Evolutionary conservation across 495 filamentous ascomycete genomes (phyloP).

Genomic region (Staphylotrichum longicolle): DNA sequence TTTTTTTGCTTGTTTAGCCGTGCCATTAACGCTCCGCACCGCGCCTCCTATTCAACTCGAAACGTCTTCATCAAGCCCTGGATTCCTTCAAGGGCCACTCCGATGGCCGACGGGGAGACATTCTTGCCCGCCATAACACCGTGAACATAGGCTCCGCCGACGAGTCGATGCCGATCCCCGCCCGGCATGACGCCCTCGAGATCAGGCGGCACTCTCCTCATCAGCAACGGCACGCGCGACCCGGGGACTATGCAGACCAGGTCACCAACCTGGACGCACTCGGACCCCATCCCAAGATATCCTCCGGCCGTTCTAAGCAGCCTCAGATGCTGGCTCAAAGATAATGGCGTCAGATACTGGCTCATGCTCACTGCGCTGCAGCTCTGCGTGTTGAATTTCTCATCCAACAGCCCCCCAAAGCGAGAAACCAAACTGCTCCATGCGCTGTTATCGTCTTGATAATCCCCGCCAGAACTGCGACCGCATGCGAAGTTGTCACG

Average conservation of each 20-base stretch:
- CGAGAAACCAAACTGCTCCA: background rate
- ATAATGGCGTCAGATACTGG: background rate
- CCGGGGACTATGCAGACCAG: background rate
- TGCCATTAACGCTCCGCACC: too few species aligned
- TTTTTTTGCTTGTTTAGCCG: conserved; percentile 10
- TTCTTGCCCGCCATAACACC: background rate
- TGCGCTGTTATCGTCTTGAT: background rate
- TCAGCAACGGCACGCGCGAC: background rate
- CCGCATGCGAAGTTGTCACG: background rate
- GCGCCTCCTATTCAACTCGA: background rate
- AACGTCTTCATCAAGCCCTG: background rate
- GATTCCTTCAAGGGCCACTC: background rate
- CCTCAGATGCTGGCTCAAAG: background rate
- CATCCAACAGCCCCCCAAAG: background rate
- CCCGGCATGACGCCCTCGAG: background rate
- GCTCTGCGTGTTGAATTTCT: background rate
- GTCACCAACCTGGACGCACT: background rate
- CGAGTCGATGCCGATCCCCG: background rate
- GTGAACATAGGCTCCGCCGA: background rate
- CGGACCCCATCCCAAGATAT: background rate
- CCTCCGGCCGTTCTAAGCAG: background rate
- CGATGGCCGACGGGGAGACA: background rate
- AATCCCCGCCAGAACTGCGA: background rate
- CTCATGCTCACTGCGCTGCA: background rate
- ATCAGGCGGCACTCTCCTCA: background rate